These are phyloP conservation scores for Kwoniella shivajii DNA, from an alignment of 1,284 basidiomycete species.

Conservation along the genomic window DNA sequence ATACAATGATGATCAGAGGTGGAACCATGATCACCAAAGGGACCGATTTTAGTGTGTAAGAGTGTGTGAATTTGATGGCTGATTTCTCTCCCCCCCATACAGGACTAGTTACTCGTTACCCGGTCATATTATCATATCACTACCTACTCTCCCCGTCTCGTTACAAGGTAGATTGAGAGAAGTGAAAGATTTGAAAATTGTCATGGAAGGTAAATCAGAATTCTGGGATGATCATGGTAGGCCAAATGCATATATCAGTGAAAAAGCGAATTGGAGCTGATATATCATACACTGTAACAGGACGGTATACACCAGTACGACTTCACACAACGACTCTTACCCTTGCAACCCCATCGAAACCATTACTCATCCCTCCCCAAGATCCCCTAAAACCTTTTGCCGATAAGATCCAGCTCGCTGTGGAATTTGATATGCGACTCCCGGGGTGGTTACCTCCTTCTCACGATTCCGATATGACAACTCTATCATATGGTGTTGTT, in stretches of 20 bases:
- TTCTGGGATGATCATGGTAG: slow-evolving; percentile 47
- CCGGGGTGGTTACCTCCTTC: slow-evolving; percentile 52
- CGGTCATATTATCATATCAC: slow-evolving; percentile 29
- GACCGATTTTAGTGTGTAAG: neutral
- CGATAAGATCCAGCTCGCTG: slow-evolving; percentile 24
- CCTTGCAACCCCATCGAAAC: slow-evolving; percentile 15
- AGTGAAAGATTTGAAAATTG: slow-evolving; percentile 34
- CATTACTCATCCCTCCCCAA: slow-evolving; percentile 26
- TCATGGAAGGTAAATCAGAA: slow-evolving; percentile 49
- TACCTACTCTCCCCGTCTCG: slow-evolving; percentile 25
- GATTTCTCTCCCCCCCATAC: neutral
- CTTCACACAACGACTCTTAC: slow-evolving; percentile 25
- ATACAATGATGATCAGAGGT: neutral
- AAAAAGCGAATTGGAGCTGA: too few relatives aligned
- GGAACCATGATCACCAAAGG: slow-evolving; percentile 1
- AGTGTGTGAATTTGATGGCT: neutral
- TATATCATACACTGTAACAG: slow-evolving; percentile 31
- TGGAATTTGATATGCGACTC: slow-evolving; percentile 48
- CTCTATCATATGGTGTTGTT: slow-evolving; percentile 38
- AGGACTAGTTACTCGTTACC: slow-evolving; percentile 40
- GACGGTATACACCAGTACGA: slow-evolving; percentile 47
- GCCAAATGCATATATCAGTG: neutral
- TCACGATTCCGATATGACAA: slow-evolving; percentile 29
- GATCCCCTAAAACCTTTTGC: slow-evolving; percentile 13
- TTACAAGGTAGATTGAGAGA: slow-evolving; percentile 22